Conservation (phyloP, 257 asterid genomes). For the Gentiana macrophylla region DNA sequence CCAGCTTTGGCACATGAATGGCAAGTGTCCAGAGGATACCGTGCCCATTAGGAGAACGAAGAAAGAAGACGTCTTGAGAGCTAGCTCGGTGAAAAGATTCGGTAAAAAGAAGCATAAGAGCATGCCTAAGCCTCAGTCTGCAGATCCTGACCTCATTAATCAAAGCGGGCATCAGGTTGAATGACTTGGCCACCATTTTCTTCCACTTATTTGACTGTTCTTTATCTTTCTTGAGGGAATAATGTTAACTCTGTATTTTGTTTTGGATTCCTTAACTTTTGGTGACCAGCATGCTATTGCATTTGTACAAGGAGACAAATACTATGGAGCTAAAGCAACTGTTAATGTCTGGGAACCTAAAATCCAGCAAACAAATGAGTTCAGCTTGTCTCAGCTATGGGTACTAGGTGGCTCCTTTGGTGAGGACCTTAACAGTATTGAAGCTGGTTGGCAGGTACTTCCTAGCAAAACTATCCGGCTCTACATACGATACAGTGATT, state of each 20-base stretch:
- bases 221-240: no score
- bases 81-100: constrained; percentile 65
- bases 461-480: no score
- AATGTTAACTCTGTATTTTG: neutral
- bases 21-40: constrained; percentile 52
- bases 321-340: constrained; percentile 75
- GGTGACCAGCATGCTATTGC: constrained; percentile 72
- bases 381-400: constrained; percentile 87
- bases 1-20: constrained; percentile 87
- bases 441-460: constrained; percentile 56
- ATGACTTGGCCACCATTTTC: neutral
- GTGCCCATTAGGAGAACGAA: constrained; percentile 75
- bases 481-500: no score
- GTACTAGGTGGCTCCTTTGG: constrained; percentile 78
- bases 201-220: no score
- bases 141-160: constrained; percentile 59
- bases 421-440: constrained; percentile 85
- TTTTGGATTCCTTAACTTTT: constrained; percentile 5
- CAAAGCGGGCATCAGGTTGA: constrained; percentile 81
- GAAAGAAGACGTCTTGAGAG: constrained; percentile 69
- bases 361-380: constrained; percentile 74
- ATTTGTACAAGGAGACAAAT: constrained; percentile 68
- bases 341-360: constrained; percentile 85
- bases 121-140: constrained; percentile 63
- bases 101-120: constrained; percentile 61